Base-by-base conservation (phyloP, 441 rosid species). In the Croton laevigatus region DNA sequence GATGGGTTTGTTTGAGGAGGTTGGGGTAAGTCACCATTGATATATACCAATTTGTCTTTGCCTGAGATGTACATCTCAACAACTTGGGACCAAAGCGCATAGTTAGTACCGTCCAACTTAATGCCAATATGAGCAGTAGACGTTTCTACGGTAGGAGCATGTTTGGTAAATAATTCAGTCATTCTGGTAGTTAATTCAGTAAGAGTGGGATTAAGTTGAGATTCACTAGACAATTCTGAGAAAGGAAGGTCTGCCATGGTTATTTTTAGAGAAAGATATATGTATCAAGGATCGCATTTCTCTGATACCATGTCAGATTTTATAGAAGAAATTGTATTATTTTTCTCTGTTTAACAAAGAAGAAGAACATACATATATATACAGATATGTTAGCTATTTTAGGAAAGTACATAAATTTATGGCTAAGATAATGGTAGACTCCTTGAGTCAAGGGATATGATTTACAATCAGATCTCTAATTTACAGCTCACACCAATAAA, bases 1-100 rank as follows among this genome's bases (percentile, higher is more conserved):
- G 5, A 45, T 14, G 55, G 68, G 8, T 65, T 13, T 23, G 0
- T 65, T 34, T 23, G 5, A 45, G 42, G 14, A 11, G 68, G 68
- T 65, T 46, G 42, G 1, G 68, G 68, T 23, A 20, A 7, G 11
- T 65, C 27, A 5, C 68, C 68, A 65, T 23, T 65, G 14, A 65
- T 23, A 44, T 64, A 46, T 64, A 54, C 14, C 14, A 48, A 48
- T 48, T 64, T 64, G 7, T 64, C 68, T 65, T 48, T 65, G 37
- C 68, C 27, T 27, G 23, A 65, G 68, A 65, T 65, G 20, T 65
- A 65, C 57, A 65, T 65, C 57, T 65, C 44, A 14, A 65, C 22
- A 48, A 48, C 68, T 65, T 65, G 68, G 58, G 68, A 16, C 44
- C 58, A 65, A 6, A 65, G 13, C 22, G 57, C 57, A 65, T 65